A percentile compares a stretch with the other conserved stretches of the same genome.
phyloP scores from a whole-genome alignment of 164 flowering plant species.

The Taxillus chinensis region DNA sequence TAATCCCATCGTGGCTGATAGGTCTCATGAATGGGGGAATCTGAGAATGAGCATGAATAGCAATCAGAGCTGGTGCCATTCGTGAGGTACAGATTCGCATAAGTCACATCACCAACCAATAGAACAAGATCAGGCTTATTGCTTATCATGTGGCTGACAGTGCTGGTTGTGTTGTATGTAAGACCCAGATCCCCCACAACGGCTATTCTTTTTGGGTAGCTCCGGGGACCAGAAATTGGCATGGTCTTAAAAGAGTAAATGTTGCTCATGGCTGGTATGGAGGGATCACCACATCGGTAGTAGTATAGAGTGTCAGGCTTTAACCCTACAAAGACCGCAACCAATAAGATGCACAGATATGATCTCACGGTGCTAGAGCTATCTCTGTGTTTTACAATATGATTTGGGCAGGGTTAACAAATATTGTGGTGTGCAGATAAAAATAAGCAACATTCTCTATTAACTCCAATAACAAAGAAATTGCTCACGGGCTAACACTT shows the following conservation, averaged over 20 bases:
- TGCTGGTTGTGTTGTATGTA: slow-evolving; percentile 76
- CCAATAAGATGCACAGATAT: not conserved
- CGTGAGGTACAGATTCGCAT: slow-evolving; percentile 82
- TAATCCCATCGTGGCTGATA: slow-evolving; percentile 99
- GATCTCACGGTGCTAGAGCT: too few species aligned
- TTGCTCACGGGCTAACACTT: too few species aligned
- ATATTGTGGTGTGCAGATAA: too few species aligned
- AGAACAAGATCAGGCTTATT: slow-evolving; percentile 75
- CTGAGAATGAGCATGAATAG: slow-evolving; percentile 65
- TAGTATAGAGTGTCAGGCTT: slow-evolving; percentile 48
- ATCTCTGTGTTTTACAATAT: too few species aligned
- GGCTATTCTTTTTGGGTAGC: slow-evolving; percentile 71
- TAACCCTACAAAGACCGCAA: slow-evolving; percentile 39
- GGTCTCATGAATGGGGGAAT: slow-evolving; percentile 79
- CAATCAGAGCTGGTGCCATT: slow-evolving; percentile 90
- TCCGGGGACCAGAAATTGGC: slow-evolving; percentile 52
- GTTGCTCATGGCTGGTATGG: slow-evolving; percentile 58
- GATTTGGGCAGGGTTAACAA: too few species aligned
- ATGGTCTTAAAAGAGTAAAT: slow-evolving; percentile 58
- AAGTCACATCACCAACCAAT: slow-evolving; percentile 73
- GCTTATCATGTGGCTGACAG: slow-evolving; percentile 51
- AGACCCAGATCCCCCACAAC: slow-evolving; percentile 87
- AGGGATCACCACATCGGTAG: slow-evolving; percentile 91
- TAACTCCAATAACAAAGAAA: too few species aligned
- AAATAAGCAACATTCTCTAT: too few species aligned